Evolutionary conservation across 805 yeast genomes (phyloP).

Genomic region (Danielozyma ontarioensis): DNA sequence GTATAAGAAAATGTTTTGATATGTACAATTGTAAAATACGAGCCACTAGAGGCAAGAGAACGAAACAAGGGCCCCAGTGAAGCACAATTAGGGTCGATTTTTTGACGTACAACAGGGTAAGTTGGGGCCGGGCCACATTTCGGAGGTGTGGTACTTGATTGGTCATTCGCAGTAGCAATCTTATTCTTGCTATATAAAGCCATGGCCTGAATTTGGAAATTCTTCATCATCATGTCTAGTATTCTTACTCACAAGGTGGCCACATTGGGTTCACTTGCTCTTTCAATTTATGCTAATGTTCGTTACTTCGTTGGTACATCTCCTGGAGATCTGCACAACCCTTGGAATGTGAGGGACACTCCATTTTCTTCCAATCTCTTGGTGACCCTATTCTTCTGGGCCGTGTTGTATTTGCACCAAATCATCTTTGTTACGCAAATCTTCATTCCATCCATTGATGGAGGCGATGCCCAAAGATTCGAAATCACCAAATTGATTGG

Average conservation of each 20-base stretch:
- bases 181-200: too few species aligned
- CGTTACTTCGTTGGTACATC: slow-evolving; percentile 55
- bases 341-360: slow-evolving; percentile 52
- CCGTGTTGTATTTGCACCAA: slow-evolving; percentile 48
- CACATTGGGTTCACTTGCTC: slow-evolving; percentile 48
- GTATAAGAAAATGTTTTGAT: too few species aligned
- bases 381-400: slow-evolving; percentile 55
- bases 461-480: slow-evolving; percentile 10
- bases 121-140: too few species aligned
- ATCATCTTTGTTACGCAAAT: slow-evolving; percentile 43
- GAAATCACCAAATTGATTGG: slow-evolving; percentile 41
- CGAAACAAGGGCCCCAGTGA: too few species aligned
- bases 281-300: slow-evolving; percentile 53
- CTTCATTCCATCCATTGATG: slow-evolving; percentile 29
- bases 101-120: too few species aligned
- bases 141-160: too few species aligned
- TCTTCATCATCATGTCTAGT: slow-evolving; percentile 3
- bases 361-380: slow-evolving; percentile 63
- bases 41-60: too few species aligned
- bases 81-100: too few species aligned
- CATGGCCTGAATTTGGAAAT: too few species aligned
- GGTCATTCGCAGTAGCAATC: too few species aligned
- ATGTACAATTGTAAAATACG: too few species aligned
- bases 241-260: slow-evolving; percentile 34
- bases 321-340: slow-evolving; percentile 40